Evolutionary conservation across 148 eudicot species (phyloP), one percentile per base, ranked within the genome.

Genomic region (Chenopodium formosanum): DNA sequence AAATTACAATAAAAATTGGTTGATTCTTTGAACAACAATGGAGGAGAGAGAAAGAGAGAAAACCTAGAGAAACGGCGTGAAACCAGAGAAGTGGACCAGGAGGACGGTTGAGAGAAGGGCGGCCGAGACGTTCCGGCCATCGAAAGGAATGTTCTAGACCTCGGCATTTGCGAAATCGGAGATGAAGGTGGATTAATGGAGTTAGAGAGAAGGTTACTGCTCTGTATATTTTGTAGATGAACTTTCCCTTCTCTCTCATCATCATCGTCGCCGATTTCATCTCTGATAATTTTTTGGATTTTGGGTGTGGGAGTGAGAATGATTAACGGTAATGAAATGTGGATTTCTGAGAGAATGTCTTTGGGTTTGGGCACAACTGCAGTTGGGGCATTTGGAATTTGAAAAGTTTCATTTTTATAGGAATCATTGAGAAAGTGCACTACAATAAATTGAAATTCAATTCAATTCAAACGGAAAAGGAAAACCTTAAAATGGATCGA

Each of bases 11-110:
- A 32, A 44, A 20, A 7, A 9, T 14, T 32, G 5, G 17, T 40
- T 4, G 29, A 76, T 19, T 69, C 73, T 25, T 23, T 20, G 25
- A 50, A n/a, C 12, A 67, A 58, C 56, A 20, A 17, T 12, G 29
- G 50, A 23, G 62, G 9, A 25, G 23, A 14, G 84, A 62, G 27
- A 22, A 7, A 25, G 23, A 14, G 84, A 62, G 27, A 22, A 7
- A 29, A 95, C 98, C 98, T 77, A 95, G 83, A 74, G 98, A 95
- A 81, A 95, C 97, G 84, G 97, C 98, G 84, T 95, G 98, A 80
- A 95, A 92, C 96, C 94, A 95, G 73, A 93, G 60, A 81, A 95
- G 97, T 60, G 82, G 85, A 23, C 98, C 98, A 10, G 84, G 70
- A 44, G 97, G 97, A n/a, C 98, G 96, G 34, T 85, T 85, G 19